These are phyloP conservation scores for Daedaleopsis nitida DNA, from an alignment of 768 basidiomycete genomes.

Conservation along the genomic window DNA sequence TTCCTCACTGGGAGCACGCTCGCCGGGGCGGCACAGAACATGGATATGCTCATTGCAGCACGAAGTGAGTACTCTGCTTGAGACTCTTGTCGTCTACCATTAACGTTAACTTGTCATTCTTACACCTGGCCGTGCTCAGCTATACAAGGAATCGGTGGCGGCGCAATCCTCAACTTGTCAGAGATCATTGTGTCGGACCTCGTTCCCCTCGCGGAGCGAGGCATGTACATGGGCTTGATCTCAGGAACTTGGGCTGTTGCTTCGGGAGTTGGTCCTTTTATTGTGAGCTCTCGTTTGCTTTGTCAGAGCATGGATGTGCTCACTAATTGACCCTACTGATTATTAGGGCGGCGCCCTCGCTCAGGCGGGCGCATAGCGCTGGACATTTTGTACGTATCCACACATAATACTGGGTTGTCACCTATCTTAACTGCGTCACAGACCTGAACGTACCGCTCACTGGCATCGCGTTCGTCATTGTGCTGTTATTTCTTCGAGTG, in stretches of 20 bases:
- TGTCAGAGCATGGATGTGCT: too few relatives aligned
- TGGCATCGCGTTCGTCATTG: slow-evolving; percentile 7
- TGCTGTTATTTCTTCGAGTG: slow-evolving; percentile 9
- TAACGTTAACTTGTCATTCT: too few relatives aligned
- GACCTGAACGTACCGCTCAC: slow-evolving; percentile 13
- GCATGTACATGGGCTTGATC: slow-evolving; percentile 27
- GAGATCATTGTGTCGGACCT: slow-evolving; percentile 41
- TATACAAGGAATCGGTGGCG: slow-evolving; percentile 37
- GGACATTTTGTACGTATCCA: slow-evolving; percentile 19
- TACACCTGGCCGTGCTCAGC: slow-evolving; percentile 8
- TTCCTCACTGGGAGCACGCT: slow-evolving; percentile 48
- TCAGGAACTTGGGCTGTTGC: slow-evolving; percentile 29
- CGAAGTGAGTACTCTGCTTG: slow-evolving; percentile 28
- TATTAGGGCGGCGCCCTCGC: slow-evolving; percentile 27
- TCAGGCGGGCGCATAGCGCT: slow-evolving; percentile 18
- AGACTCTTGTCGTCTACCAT: too few relatives aligned
- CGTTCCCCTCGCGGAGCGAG: slow-evolving; percentile 40
- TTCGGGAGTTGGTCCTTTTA: slow-evolving; percentile 30
- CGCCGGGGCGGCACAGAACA: slow-evolving; percentile 42
- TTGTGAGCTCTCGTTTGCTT: slow-evolving; percentile 14
- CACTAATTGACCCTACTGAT: not conserved
- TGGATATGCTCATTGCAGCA: slow-evolving; percentile 45
- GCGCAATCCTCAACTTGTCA: slow-evolving; percentile 29
- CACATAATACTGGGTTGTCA: too few relatives aligned
- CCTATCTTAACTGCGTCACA: not conserved